Base-by-base conservation (phyloP, 331 rosid genomes). In the Prunus yedoensis region DNA sequence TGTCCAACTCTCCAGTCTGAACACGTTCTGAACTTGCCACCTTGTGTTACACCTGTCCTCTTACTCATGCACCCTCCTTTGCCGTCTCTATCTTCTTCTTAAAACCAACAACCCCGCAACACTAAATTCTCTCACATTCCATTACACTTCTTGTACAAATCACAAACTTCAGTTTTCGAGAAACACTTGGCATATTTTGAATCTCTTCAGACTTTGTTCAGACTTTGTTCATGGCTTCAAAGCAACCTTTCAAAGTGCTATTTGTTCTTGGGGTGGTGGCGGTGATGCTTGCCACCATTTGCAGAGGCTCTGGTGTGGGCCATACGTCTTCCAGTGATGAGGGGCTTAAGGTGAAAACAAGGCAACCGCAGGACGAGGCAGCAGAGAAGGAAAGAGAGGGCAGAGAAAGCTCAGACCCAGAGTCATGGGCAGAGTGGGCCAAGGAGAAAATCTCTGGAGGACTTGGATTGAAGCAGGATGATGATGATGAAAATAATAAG, bases 351-450 rank as follows among this genome's bases (percentile, higher is more conserved):
- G 87, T n/a, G 10, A 74, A 74, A 52, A 45, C 83, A 0, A 14
- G 53, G 70, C 49, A 68, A 11, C 70, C 83, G 1, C 75, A 47
- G 6, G 68, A 82, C 49, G 78, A 51, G 73, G 92, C 69, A 27
- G 82, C 70, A n/a, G 96, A 83, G 74, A 81, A 74, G 2, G 89
- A 76, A 0, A 70, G 58, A 57, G 86, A 79, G 18, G 90, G 75
- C 12, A 85, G 78, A 74, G 88, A 89, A 71, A 79, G 78, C 0
- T 53, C 94, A 15, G 97, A 87, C 0, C 35, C 94, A 15, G 97
- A 87, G 53, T 59, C 93, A 16, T 91, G 97, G 97, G 63, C 91
- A 1, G 91, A 65, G 47, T 89, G 97, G 97, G 91, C 95, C 8
- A 88, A 89, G 66, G 97, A 91, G 75, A 91, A 82, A 80, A 60